A percentile compares a stretch with the other conserved stretches of the same genome.
Conservation (phyloP, 768 basidiomycete species). For the Auricularia auricula-judae region DNA sequence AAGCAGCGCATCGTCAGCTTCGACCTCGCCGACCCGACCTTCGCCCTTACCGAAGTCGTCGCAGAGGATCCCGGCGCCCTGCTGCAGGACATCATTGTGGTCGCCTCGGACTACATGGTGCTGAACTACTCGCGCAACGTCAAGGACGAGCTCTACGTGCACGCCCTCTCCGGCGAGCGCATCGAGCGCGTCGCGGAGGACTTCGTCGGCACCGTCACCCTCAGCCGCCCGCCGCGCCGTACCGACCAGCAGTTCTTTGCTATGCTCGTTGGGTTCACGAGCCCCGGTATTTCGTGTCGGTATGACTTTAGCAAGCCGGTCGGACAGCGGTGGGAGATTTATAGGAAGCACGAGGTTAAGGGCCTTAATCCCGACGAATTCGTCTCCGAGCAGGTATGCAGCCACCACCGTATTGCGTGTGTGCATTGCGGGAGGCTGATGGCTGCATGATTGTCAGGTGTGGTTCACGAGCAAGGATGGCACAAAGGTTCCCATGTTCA, state of each 20-base stretch:
- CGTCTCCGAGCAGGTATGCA: constrained; percentile 46
- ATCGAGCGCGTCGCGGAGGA: constrained; percentile 48
- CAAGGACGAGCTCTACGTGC: constrained; percentile 69
- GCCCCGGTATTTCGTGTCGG: constrained; percentile 52
- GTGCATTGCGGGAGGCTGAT: neutral
- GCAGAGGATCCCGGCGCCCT: constrained; percentile 56
- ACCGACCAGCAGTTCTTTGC: constrained; percentile 53
- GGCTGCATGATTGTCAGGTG: constrained; percentile 27
- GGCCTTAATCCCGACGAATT: constrained; percentile 62
- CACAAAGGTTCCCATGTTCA: constrained; percentile 75
- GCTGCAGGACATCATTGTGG: constrained; percentile 36
- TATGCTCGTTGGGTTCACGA: constrained; percentile 55
- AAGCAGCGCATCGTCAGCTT: constrained; percentile 55
- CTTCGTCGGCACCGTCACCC: constrained; percentile 53
- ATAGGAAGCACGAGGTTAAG: constrained; percentile 43
- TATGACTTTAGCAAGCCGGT: constrained; percentile 41
- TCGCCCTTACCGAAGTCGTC: constrained; percentile 47
- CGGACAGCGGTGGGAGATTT: constrained; percentile 47
- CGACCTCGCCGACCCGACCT: constrained; percentile 39
- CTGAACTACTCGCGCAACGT: constrained; percentile 66
- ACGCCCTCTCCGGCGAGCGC: constrained; percentile 41
- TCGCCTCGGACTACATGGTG: constrained; percentile 47
- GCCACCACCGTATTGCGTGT: neutral
- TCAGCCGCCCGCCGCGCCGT: constrained; percentile 33
- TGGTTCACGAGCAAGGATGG: constrained; percentile 77